Evolutionary conservation across 768 basidiomycete species (phyloP), one percentile per base, ranked within the genome.

Genomic region (Pleurotus sapidus): DNA sequence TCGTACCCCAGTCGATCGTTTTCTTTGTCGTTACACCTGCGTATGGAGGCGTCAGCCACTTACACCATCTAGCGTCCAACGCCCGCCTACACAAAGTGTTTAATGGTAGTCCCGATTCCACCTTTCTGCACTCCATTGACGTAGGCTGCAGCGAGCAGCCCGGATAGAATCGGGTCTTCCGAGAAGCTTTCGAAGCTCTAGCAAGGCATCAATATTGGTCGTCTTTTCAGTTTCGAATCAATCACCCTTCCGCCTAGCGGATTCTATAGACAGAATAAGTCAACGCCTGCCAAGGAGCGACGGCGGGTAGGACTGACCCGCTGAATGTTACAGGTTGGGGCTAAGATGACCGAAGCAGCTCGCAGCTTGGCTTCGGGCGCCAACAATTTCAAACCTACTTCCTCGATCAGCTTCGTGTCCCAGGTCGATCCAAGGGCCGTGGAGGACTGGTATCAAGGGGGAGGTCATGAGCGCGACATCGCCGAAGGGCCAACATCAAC

Each of bases 321-420:
- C 69, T 92, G 91, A 49, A 91, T 91, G 66, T 94, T 93, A 67
- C 88, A 89, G 0, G 91, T 93, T 0, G 91, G 92, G 0, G 86
- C 92, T 15, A 93, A 80, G 27, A 91, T 74, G 2, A 90, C 69
- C 11, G 87, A 85, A 8, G 87, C 86, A 2, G 86, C 80, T 46
- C 83, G 77, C 48, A 88, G 74, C 70, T 88, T 91, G 3, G 88
- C 85, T 68, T 92, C 91, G 14, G 75, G 69, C 1, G 89, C 89
- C 17, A 92, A 77, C 15, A 92, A 75, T 64, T 84, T 83, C 42
- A 76, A 65, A 2, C 86, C 90, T 15, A 86, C 79, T 62, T 81
- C 70, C 56, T 85, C 73, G 23, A 93, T 77, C 46, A 91, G 81
- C 20, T 82, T 72, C 0, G 80, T 71, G 65, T 92, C 88, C 75